These are phyloP conservation scores for Rhodotorula sp. DNA, from an alignment of 1,284 basidiomycete genomes.

Conservation along the genomic window DNA sequence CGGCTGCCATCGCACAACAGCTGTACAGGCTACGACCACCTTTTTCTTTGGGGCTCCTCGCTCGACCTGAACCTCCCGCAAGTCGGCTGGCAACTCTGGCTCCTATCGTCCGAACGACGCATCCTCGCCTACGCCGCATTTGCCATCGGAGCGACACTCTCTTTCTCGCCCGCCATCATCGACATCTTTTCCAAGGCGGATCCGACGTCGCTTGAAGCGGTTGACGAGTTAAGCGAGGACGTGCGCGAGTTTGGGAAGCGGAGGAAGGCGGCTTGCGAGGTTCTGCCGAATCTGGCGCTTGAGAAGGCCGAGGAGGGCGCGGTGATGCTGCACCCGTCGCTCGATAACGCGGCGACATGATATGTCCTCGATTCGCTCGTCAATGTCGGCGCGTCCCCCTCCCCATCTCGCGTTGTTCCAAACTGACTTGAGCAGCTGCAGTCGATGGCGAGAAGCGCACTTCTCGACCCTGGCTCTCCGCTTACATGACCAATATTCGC, in stretches of 20 bases:
- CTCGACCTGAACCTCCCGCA: background rate
- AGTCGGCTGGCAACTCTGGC: background rate
- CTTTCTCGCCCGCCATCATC: slow-evolving; percentile 1
- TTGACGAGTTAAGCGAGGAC: background rate
- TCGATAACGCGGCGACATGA: background rate
- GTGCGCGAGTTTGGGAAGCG: background rate
- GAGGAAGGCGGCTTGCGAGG: background rate
- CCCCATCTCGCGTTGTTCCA: too few relatives aligned
- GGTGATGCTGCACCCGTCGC: background rate
- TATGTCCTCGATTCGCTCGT: background rate
- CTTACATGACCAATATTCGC: background rate
- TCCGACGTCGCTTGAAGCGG: background rate
- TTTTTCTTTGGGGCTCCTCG: background rate
- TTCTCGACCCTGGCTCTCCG: background rate
- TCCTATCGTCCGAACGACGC: background rate
- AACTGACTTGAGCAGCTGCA: background rate
- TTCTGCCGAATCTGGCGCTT: background rate
- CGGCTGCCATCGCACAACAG: background rate
- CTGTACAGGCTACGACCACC: slow-evolving; percentile 8
- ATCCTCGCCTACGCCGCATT: background rate
- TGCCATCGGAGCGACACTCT: background rate
- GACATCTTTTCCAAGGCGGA: background rate
- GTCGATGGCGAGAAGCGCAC: background rate
- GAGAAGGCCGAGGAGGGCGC: background rate
- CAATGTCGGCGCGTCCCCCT: background rate